Evolutionary conservation across 495 filamentous ascomycete species (phyloP).

Genomic region (Penicillium argentinense): DNA sequence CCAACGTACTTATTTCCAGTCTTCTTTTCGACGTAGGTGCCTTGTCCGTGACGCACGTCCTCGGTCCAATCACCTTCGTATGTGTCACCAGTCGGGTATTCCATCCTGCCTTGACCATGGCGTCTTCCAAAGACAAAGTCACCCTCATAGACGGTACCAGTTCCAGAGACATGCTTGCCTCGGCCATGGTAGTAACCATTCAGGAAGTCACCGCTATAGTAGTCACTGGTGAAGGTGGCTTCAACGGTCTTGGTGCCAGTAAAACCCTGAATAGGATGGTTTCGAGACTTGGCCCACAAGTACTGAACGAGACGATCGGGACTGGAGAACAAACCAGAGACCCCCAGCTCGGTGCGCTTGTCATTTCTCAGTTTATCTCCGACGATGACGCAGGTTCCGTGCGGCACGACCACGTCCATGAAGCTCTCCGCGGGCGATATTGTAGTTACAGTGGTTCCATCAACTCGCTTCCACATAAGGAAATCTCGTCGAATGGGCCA

Average conservation of each 20-base stretch:
- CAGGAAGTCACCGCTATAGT: conserved; percentile 47
- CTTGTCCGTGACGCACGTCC: conserved; percentile 58
- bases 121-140: conserved; percentile 52
- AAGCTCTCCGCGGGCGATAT: conserved; percentile 44
- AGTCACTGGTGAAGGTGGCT: conserved; percentile 48
- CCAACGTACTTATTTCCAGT: conserved; percentile 66
- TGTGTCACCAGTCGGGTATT: conserved; percentile 61
- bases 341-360: conserved; percentile 37
- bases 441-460: conserved; percentile 38
- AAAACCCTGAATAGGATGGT: conserved; percentile 47
- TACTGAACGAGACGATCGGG: conserved; percentile 48
- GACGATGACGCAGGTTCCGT: conserved; percentile 46
- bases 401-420: conserved; percentile 33
- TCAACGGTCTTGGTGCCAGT: conserved; percentile 44
- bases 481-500: conserved; percentile 41
- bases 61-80: conserved; percentile 61
- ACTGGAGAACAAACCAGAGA: conserved; percentile 43
- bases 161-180: conserved; percentile 53
- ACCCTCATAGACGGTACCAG: conserved; percentile 56
- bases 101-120: conserved; percentile 56
- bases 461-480: conserved; percentile 46
- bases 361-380: conserved; percentile 45
- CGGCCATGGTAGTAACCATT: conserved; percentile 52
- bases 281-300: conserved; percentile 43
- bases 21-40: conserved; percentile 55